Base-by-base conservation (phyloP, 352 stramenopile species). In the Pythium brachiatum region DNA sequence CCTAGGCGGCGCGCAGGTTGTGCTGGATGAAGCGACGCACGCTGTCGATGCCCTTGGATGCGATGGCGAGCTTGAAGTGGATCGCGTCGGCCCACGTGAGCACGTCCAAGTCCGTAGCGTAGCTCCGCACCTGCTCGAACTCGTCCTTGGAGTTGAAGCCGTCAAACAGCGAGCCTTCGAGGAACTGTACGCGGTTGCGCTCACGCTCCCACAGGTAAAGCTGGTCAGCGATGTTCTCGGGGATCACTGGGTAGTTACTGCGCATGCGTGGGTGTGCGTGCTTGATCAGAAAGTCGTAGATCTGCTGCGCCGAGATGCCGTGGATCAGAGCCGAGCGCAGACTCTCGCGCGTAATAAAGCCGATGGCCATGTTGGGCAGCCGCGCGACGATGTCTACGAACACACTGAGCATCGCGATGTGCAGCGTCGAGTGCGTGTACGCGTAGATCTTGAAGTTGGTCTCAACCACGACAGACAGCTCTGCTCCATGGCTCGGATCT, bases 371-470 rank as follows among this genome's bases (percentile, higher is more conserved):
- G 66, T 97, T 97, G 4, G 89, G 89, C 36, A 97, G 69, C 8
- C 88, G 81, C n/a, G 83, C 87, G 26, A 94, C 87, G 39, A 96
- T 91, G 58, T 97, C 89, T 9, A 95, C 81, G 64, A 97, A 97
- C 46, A 97, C 86, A 58, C 76, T 92, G 46, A 97, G 78, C 89
- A 97, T 97, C n/a, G 88, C 90, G 34, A 97, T 80, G 67, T 97
- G 90, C 53, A 97, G 75, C 20, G 88, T 91, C 25, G 88, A 97
- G 31, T 75, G 69, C 20, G 90, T 96, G 76, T 97, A 97, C 9
- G 87, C 87, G 66, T 97, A 95, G 8, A 97, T 70, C 71, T 97
- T 95, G 67, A 97, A 97, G 62, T 97, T 97, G 29, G 90, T 97
- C 72, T 97, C 89, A 27, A 96, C 89, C 26, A 97, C 79, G 46